Base-by-base conservation (phyloP, 176 grass and related monocot species). In the Sorghum bicolor region DNA sequence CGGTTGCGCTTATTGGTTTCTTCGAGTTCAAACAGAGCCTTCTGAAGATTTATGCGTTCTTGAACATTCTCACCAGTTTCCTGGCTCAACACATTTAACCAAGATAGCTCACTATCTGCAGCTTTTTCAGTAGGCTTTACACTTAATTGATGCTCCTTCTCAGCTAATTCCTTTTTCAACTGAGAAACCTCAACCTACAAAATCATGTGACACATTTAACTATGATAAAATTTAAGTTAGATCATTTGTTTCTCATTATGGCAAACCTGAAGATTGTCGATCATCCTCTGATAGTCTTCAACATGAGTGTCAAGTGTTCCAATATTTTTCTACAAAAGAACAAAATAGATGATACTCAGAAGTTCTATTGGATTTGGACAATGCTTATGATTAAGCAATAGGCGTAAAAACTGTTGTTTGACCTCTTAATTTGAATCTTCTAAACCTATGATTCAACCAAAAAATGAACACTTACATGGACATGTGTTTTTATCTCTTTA, bases 401-500 rank as follows among this genome's bases (percentile, higher is more conserved):
- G 16, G 53, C 24, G 60, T 13, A 66, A 9, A 17, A 79, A 44
- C 11, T 33, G 8, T 37, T 60, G 30, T 62, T 8, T 73, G 44
- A 26, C 4, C 43, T 25, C 36, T 70, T 70, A 69, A 40, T 68
- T 32, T 81, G 36, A 32, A 67, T 68, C 9, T 61, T 76, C 44
- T 67, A 43, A 12, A 53, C 67, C 28, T 31, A 6, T 13, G 17
- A 67, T 12, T 47, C 28, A 76, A 79, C 29, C 37, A 60, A 73
- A 74, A 84, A 88, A 65, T 37, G 24, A 55, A 43, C 11, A 31
- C 85, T 89, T 96, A 99, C 96, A 85, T 99, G 91, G 58, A 99
- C 93, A 85, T 99, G 96, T 67, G 93, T 99, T 92, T 99, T 99
- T 74, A 99, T 99, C 81, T 99, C 96, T 81, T 99, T 99, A 72